phyloP scores from a whole-genome alignment of 345 rosid species.

The Boechera divaricarpa region DNA sequence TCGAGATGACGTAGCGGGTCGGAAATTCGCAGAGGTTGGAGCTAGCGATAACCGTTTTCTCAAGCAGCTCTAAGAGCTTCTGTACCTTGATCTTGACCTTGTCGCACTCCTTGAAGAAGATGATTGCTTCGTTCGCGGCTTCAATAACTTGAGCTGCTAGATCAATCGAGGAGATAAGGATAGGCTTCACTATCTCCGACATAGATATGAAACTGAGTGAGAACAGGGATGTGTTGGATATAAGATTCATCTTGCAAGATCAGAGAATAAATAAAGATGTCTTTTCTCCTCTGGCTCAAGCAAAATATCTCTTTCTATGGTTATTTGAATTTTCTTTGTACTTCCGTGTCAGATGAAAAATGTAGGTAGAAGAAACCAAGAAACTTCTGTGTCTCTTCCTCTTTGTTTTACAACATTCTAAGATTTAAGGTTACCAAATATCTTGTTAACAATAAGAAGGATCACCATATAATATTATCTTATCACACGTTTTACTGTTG shows the following conservation, averaged over 20 bases:
- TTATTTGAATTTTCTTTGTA: neutral
- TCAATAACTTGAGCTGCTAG: conserved; percentile 67
- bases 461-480: no score
- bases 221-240: neutral
- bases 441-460: no score
- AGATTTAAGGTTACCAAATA: neutral
- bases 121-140: conserved; percentile 59
- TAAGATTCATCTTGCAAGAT: neutral
- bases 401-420: neutral
- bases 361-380: neutral
- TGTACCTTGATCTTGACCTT: conserved; percentile 72
- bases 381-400: conserved; percentile 15
- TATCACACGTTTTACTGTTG: no score
- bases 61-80: conserved; percentile 65
- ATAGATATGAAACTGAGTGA: conserved; percentile 37
- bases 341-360: no score
- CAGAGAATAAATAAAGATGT: neutral
- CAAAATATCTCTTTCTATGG: neutral
- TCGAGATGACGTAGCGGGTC: conserved; percentile 73
- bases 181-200: conserved; percentile 76
- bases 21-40: conserved; percentile 85
- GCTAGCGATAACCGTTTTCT: conserved; percentile 70
- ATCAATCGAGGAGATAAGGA: conserved; percentile 68
- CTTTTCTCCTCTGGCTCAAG: neutral
- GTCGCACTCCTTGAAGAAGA: conserved; percentile 66